Percentiles rank a stretch among this genome's conserved stretches.
phyloP scores from a whole-genome alignment of 2,329 filamentous ascomycete genomes.

The Neonectria sp. region DNA sequence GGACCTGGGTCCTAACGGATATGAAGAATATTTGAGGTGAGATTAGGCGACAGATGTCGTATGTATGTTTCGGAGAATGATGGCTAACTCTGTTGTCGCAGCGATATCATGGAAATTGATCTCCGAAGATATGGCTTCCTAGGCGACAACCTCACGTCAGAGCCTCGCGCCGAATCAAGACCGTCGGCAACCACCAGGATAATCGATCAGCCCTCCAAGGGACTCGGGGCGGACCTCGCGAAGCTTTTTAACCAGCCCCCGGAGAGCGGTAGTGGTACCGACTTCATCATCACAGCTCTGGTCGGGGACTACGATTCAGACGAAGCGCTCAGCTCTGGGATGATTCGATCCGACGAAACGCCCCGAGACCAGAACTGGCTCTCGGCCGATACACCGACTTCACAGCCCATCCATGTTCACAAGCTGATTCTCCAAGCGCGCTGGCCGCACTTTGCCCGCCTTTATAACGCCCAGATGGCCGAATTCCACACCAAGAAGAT shows the following conservation, averaged over 20 bases:
- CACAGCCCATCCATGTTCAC: slow-evolving; percentile 92
- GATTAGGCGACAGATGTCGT: slow-evolving; percentile 13
- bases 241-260: slow-evolving; percentile 89
- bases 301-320: slow-evolving; percentile 82
- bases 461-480: slow-evolving; percentile 95
- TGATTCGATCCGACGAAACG: slow-evolving; percentile 62
- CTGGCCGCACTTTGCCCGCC: slow-evolving; percentile 95
- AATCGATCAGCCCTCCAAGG: slow-evolving; percentile 71
- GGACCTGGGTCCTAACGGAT: slow-evolving; percentile 77
- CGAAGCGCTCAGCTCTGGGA: slow-evolving; percentile 69
- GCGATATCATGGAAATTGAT: slow-evolving; percentile 95
- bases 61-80: not conserved
- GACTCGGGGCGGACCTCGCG: slow-evolving; percentile 87
- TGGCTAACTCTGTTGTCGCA: slow-evolving; percentile 44
- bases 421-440: slow-evolving; percentile 93
- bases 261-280: slow-evolving; percentile 87
- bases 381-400: slow-evolving; percentile 75
- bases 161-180: slow-evolving; percentile 66
- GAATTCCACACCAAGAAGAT: slow-evolving; percentile 98
- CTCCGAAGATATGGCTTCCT: slow-evolving; percentile 92
- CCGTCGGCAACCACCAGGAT: slow-evolving; percentile 64
- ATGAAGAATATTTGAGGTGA: slow-evolving; percentile 88
- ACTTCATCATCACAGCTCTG: slow-evolving; percentile 92
- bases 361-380: slow-evolving; percentile 69
- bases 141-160: slow-evolving; percentile 79